Conservation (phyloP, 163 green algal species). For the Smithsoniella earleae region DNA sequence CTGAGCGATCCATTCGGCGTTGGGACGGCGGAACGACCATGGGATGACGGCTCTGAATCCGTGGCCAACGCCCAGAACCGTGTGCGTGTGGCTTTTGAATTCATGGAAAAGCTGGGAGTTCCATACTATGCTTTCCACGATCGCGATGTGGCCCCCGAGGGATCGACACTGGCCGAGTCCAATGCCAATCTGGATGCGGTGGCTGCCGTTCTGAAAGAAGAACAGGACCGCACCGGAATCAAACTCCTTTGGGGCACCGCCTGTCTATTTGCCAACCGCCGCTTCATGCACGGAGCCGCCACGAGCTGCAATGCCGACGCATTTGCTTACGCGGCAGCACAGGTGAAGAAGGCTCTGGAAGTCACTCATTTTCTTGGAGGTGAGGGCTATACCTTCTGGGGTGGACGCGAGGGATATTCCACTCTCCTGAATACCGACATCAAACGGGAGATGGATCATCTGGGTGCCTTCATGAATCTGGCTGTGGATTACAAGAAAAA, state of each 20-base stretch:
- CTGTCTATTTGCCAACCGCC: slow-evolving; percentile 56
- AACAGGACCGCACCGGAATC: slow-evolving; percentile 47
- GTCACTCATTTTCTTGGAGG: slow-evolving; percentile 50
- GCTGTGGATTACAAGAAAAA: slow-evolving; percentile 49
- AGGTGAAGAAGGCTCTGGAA: slow-evolving; percentile 60
- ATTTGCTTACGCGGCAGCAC: slow-evolving; percentile 57
- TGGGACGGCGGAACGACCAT: slow-evolving; percentile 55
- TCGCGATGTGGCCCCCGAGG: slow-evolving; percentile 64
- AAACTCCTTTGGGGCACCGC: slow-evolving; percentile 58
- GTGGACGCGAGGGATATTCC: slow-evolving; percentile 59
- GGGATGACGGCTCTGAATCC: slow-evolving; percentile 43
- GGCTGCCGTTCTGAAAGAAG: too few relatives aligned
- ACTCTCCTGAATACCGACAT: slow-evolving; percentile 67
- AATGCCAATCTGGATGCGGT: slow-evolving; percentile 53
- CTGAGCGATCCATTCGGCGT: too few relatives aligned
- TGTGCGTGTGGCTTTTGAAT: too few relatives aligned
- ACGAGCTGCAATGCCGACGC: slow-evolving; percentile 52
- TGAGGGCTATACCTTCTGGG: slow-evolving; percentile 66
- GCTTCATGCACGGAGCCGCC: slow-evolving; percentile 56
- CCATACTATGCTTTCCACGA: slow-evolving; percentile 71
- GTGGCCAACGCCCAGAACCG: too few relatives aligned
- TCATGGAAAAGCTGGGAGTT: slow-evolving; percentile 60
- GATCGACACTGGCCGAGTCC: slow-evolving; percentile 42
- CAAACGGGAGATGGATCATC: slow-evolving; percentile 52
- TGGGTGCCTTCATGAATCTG: slow-evolving; percentile 49